Conservation (phyloP, 192 early-diverging fungal species). For the Dissophora globulifera region DNA sequence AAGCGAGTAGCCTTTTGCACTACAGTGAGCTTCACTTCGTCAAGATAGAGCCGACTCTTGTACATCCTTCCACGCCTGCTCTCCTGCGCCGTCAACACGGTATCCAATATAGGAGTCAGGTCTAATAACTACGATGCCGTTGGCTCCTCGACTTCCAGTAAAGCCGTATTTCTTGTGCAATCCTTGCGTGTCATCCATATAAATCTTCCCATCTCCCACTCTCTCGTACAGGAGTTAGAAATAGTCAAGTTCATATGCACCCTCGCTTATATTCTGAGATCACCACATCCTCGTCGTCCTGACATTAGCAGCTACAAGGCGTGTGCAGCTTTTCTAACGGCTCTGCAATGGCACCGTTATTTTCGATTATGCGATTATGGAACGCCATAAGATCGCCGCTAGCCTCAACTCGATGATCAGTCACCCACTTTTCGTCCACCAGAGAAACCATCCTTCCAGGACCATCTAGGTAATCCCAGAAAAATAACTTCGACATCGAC, state of each 20-base stretch:
- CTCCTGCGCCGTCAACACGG: slow-evolving; percentile 20
- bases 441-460: slow-evolving; percentile 1
- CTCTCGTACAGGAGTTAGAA: too few species aligned
- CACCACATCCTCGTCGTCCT: too few species aligned
- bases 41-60: slow-evolving; percentile 20
- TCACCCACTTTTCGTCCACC: slow-evolving; percentile 1
- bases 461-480: slow-evolving; percentile 5
- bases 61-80: slow-evolving; percentile 31
- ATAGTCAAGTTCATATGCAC: too few species aligned
- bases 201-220: slow-evolving; percentile 17
- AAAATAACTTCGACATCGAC: slow-evolving; percentile 1
- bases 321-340: slow-evolving; percentile 10
- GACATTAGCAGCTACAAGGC: too few species aligned
- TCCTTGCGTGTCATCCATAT: slow-evolving; percentile 1
- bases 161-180: slow-evolving; percentile 22
- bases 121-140: slow-evolving; percentile 22
- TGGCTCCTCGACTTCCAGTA: neutral
- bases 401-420: neutral
- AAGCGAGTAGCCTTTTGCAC: too few species aligned
- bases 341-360: slow-evolving; percentile 1
- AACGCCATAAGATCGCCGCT: slow-evolving; percentile 13
- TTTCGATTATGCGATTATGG: slow-evolving; percentile 3
- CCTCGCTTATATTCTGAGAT: too few species aligned
- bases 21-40: too few species aligned
- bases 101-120: slow-evolving; percentile 32